Evolutionary conservation across 2,329 filamentous ascomycete species (phyloP).

Genomic region (Cadophora malorum): DNA sequence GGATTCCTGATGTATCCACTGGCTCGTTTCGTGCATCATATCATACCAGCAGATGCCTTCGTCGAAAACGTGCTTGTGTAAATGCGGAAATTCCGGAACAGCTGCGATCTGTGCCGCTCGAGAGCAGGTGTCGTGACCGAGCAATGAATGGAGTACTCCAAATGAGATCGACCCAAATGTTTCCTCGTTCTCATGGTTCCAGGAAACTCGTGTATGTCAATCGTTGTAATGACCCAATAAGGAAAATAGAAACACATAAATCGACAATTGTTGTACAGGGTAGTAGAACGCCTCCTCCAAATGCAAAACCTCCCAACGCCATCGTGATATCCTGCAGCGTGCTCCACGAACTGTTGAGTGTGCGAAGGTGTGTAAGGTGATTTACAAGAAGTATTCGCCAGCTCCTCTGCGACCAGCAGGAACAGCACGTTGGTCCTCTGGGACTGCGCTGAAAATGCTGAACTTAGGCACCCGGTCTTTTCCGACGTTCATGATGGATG

Average conservation of each 20-base stretch:
- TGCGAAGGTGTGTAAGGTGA: conserved; percentile 19
- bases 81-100: background rate
- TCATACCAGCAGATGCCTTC: background rate
- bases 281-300: conserved; percentile 22
- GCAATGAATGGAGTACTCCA: background rate
- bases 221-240: background rate
- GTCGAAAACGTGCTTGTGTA: background rate
- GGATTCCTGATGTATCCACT: background rate
- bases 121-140: background rate
- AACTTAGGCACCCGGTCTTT: conserved; percentile 88
- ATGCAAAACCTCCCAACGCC: conserved; percentile 26
- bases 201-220: background rate
- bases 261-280: conserved; percentile 26
- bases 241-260: conserved; percentile 10
- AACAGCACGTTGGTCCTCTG: conserved; percentile 81
- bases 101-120: background rate
- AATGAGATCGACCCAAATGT: conserved; percentile 8
- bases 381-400: conserved; percentile 70
- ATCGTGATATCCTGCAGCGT: conserved; percentile 25
- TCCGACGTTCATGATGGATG: conserved; percentile 86
- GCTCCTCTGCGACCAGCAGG: conserved; percentile 73
- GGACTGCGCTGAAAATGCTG: conserved; percentile 90
- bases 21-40: background rate
- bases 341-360: conserved; percentile 7
- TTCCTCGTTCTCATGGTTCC: conserved; percentile 7